Base-by-base conservation (phyloP, 177 flowering plant genomes). In the Telopea speciosissima region DNA sequence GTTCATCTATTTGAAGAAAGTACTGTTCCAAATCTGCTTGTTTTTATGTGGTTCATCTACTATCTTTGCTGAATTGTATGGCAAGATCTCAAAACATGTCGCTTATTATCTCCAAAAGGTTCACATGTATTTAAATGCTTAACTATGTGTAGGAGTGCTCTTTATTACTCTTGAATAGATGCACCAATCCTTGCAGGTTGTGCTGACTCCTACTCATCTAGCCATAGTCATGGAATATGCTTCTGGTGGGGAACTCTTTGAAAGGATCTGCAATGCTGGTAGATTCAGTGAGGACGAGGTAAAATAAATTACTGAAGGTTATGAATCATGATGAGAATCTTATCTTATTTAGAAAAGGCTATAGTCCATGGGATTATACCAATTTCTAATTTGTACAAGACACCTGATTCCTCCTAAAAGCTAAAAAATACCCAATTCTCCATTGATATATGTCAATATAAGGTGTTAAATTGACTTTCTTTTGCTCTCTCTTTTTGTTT, bases 271-370 rank as follows among this genome's bases (percentile, higher is more conserved):
- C 81, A 84, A 54, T 80, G 89, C 87, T 58, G 90, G 90, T 25
- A 80, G 87, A 85, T 87, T 85, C 77, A 82, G 87, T 59, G 90
- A 87, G 67, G 90, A 85, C 68, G 90, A 87, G 89, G 90, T 83
- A 66, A 45, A 14, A 7, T 44, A 40, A 24, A 36, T 36, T 0
- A 6, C 8, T 0, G 40, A 36, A 19, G 26, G 17, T 58, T 9
- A 42, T n/a, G 22, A 64, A 0, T 26, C 45, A 31, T 31, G 13
- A 2, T 24, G 63, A 61, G 26, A 61, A 28, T 63, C 42, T 63
- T 28, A 22, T 63, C 26, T 24, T 14, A 25, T 25, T 68, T 56
- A 13, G 44, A 24, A 49, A 45, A 17, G 24, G n/a, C n/a, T 54
- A 6, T 49, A 49, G 33, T 49, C 33, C 40, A 49, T 12, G 11